Conservation (phyloP, 495 filamentous ascomycete genomes). For the Talaromyces borbonicus region DNA sequence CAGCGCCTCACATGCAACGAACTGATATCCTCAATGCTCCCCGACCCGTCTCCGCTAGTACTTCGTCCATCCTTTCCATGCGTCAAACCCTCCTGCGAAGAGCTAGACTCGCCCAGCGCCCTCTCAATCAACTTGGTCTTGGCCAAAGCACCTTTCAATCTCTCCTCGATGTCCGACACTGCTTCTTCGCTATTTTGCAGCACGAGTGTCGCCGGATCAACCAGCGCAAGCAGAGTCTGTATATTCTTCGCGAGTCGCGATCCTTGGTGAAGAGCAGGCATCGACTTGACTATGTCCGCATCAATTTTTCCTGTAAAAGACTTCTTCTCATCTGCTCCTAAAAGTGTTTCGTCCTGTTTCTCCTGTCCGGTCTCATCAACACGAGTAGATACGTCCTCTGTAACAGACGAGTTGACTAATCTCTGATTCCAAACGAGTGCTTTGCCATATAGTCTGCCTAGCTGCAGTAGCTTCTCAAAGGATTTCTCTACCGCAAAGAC, state of each 20-base stretch:
- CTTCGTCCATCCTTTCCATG: not conserved
- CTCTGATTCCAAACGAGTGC: slow-evolving; percentile 70
- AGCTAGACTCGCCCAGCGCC: slow-evolving; percentile 48
- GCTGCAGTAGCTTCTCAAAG: slow-evolving; percentile 77
- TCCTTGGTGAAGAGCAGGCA: slow-evolving; percentile 46
- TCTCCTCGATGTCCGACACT: slow-evolving; percentile 76
- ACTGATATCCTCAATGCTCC: slow-evolving; percentile 48
- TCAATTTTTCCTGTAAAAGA: slow-evolving; percentile 16
- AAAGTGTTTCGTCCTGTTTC: not conserved
- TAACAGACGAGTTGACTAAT: slow-evolving; percentile 17
- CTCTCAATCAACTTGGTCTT: slow-evolving; percentile 75
- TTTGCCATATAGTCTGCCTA: slow-evolving; percentile 74
- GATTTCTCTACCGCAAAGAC: slow-evolving; percentile 86
- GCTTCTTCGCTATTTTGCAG: slow-evolving; percentile 75
- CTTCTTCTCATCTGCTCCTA: slow-evolving; percentile 7
- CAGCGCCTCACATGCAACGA: slow-evolving; percentile 36
- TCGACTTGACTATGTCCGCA: slow-evolving; percentile 22
- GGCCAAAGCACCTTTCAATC: slow-evolving; percentile 66
- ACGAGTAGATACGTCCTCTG: slow-evolving; percentile 2
- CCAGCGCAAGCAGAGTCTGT: slow-evolving; percentile 58
- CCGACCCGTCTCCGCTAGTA: slow-evolving; percentile 30
- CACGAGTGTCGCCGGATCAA: slow-evolving; percentile 66
- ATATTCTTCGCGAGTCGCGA: slow-evolving; percentile 65
- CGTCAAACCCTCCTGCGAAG: slow-evolving; percentile 7
- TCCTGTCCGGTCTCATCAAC: not conserved